A percentile compares a stretch with the other conserved stretches of the same genome.
Evolutionary conservation across 2,329 filamentous ascomycete genomes (phyloP).

Genomic region (Tolypocladium pustulatum): DNA sequence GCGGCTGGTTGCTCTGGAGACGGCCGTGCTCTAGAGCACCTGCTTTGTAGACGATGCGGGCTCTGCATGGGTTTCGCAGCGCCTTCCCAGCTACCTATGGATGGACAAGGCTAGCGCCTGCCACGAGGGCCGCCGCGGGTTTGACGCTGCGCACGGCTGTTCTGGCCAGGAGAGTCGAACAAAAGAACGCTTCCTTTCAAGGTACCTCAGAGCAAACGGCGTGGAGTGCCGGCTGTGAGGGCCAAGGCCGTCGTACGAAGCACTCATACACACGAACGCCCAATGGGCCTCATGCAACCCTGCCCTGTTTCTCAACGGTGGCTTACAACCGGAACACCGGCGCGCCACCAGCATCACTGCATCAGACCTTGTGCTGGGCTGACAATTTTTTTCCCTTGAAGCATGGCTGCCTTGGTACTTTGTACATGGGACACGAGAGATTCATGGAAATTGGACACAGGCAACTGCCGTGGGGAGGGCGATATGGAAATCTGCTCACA

Average conservation of each 20-base stretch:
- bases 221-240: not conserved
- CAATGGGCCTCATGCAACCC: slow-evolving; percentile 1
- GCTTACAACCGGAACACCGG: not conserved
- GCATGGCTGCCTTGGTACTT: not conserved
- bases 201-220: not conserved
- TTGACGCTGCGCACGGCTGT: not conserved
- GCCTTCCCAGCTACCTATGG: not conserved
- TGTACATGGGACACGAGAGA: not conserved
- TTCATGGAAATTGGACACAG: not conserved
- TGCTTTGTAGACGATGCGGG: not conserved
- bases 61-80: not conserved
- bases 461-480: not conserved
- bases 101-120: not conserved
- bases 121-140: not conserved
- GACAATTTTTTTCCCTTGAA: not conserved
- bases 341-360: not conserved
- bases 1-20: not conserved
- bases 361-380: not conserved
- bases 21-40: not conserved
- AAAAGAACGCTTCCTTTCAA: not conserved
- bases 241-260: not conserved
- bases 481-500: not conserved
- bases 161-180: not conserved
- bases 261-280: too few relatives aligned
- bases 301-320: slow-evolving; percentile 1